Percentiles rank a stretch among this genome's conserved stretches.
Evolutionary conservation across 352 stramenopile genomes (phyloP).

Genomic region (Phytophthora palmivora): DNA sequence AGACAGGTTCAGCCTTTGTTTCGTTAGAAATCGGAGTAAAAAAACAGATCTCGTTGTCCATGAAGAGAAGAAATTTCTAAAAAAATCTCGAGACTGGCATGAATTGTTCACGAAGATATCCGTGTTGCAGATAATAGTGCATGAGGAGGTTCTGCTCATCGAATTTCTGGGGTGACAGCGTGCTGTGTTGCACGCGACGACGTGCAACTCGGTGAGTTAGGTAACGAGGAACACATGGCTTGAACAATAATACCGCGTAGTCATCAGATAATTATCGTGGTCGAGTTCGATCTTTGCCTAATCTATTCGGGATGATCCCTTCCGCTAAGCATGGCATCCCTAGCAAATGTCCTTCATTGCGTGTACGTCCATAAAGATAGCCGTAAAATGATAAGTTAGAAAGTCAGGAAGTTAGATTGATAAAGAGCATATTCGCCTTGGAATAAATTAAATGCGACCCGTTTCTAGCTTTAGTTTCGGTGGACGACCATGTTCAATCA

Average conservation of each 20-base stretch:
- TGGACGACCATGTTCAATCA: neutral
- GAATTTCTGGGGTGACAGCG: too few species aligned
- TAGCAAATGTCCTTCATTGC: slow-evolving; percentile 6
- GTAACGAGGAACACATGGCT: neutral
- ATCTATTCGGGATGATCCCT: slow-evolving; percentile 2
- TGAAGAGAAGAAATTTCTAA: neutral
- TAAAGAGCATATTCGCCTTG: neutral
- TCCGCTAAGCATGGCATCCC: slow-evolving; percentile 10
- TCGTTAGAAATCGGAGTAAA: neutral
- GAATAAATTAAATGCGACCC: slow-evolving; percentile 12
- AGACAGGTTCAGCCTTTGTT: slow-evolving; percentile 2
- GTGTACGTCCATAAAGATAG: slow-evolving; percentile 6
- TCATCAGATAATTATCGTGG: too few species aligned
- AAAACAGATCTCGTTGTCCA: slow-evolving; percentile 11
- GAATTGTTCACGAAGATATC: neutral
- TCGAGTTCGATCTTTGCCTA: slow-evolving; percentile 4
- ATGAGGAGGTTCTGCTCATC: too few species aligned
- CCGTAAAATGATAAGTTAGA: neutral
- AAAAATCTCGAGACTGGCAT: neutral
- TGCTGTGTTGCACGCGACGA: too few species aligned
- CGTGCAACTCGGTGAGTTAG: too few species aligned
- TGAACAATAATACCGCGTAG: neutral
- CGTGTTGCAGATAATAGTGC: too few species aligned
- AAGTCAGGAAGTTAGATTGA: slow-evolving; percentile 1
- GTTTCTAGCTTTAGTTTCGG: slow-evolving; percentile 13